phyloP scores from a whole-genome alignment of 2,329 filamentous ascomycete genomes.

The Saccharata proteae region DNA sequence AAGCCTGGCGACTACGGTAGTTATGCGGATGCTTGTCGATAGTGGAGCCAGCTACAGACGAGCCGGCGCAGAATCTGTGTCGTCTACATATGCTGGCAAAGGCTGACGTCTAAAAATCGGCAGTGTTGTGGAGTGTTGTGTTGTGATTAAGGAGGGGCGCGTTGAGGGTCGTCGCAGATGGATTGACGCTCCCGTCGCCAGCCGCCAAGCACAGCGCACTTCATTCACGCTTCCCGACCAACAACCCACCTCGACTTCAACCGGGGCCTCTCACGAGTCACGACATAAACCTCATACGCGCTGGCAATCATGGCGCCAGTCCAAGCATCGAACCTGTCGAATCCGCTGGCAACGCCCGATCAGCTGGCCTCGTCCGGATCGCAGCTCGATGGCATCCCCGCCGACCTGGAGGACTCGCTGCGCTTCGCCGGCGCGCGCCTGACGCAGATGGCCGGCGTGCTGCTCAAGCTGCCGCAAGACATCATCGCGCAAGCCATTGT shows the following conservation, averaged over 20 bases:
- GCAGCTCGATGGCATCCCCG: slow-evolving; percentile 46
- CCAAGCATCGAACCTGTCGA: slow-evolving; percentile 26
- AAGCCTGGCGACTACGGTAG: no score
- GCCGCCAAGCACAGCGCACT: neutral
- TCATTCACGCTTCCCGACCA: neutral
- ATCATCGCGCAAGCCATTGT: slow-evolving; percentile 78
- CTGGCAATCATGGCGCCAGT: slow-evolving; percentile 6
- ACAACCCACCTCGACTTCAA: neutral
- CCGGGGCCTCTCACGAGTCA: neutral
- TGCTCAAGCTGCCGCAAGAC: slow-evolving; percentile 75
- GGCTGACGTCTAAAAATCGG: neutral
- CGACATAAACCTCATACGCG: no score
- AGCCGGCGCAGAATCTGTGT: no score
- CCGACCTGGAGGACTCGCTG: slow-evolving; percentile 58
- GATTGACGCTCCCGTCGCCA: slow-evolving; percentile 1
- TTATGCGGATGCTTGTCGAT: no score
- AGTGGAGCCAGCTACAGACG: no score
- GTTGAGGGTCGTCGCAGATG: neutral
- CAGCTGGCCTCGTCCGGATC: slow-evolving; percentile 51
- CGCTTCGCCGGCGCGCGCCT: slow-evolving; percentile 61
- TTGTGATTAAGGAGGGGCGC: neutral
- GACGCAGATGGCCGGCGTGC: slow-evolving; percentile 65
- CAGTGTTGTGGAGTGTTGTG: neutral
- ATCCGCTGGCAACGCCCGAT: slow-evolving; percentile 58
- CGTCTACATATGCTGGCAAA: neutral